phyloP scores from a whole-genome alignment of 78 protist genomes.

The Paulinella micropora region DNA sequence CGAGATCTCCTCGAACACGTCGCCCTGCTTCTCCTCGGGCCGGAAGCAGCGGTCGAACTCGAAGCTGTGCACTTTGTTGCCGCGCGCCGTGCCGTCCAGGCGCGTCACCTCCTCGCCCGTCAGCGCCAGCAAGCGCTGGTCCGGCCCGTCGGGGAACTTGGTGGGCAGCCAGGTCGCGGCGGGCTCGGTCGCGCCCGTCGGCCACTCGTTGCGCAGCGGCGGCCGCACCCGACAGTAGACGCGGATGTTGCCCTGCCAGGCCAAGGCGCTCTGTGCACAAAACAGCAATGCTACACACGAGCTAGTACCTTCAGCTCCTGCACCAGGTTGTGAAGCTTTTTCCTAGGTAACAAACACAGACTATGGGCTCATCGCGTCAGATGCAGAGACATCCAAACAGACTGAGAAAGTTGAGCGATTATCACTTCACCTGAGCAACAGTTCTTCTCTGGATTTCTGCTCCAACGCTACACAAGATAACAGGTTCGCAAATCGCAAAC shows the following conservation, averaged over 20 bases:
- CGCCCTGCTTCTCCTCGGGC: not conserved
- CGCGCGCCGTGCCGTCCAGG: not conserved
- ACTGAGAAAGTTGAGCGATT: too few species aligned
- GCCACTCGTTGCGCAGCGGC: not conserved
- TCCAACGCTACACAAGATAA: too few species aligned
- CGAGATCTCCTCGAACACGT: conserved; percentile 6
- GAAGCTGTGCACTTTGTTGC: not conserved
- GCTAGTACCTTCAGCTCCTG: conserved; percentile 23
- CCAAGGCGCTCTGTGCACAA: too few species aligned
- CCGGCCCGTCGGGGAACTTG: too few species aligned
- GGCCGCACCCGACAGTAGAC: conserved; percentile 26
- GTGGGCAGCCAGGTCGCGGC: too few species aligned
- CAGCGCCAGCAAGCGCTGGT: not conserved
- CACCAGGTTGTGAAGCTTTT: not conserved
- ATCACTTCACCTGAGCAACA: too few species aligned
- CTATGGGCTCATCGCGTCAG: too few species aligned
- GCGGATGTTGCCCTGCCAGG: conserved; percentile 24
- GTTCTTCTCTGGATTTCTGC: too few species aligned
- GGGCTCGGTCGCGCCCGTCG: not conserved
- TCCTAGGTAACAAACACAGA: too few species aligned
- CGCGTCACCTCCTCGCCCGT: not conserved
- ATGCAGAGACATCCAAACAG: too few species aligned
- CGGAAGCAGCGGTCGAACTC: not conserved
- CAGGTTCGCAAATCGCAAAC: too few species aligned
- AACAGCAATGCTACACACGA: too few species aligned